These are phyloP conservation scores for Venturia carpophila DNA, from an alignment of 2,329 filamentous ascomycete species.

Conservation along the genomic window DNA sequence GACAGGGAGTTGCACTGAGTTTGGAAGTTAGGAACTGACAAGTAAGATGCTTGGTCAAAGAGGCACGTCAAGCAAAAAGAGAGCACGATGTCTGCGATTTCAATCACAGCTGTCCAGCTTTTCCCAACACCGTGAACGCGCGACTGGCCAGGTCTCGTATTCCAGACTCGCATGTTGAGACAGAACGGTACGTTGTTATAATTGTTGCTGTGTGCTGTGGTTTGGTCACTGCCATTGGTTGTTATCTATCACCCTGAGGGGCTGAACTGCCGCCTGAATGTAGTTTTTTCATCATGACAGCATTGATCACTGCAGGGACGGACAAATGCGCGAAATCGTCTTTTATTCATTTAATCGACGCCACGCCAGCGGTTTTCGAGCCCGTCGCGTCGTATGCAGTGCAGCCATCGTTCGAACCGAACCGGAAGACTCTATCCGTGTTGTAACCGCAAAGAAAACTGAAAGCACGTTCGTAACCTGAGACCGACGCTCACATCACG, in stretches of 20 bases:
- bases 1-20: too few relatives aligned
- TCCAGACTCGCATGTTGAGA: too few relatives aligned
- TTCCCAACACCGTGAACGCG: too few relatives aligned
- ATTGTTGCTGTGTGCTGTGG: too few relatives aligned
- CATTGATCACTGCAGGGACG: not conserved
- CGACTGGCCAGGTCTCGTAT: too few relatives aligned
- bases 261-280: not conserved
- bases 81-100: too few relatives aligned
- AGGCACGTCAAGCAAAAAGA: too few relatives aligned
- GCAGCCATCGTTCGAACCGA: conserved; percentile 4
- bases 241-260: not conserved
- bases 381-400: not conserved
- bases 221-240: not conserved
- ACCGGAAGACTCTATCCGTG: conserved; percentile 6
- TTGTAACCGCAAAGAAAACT: conserved; percentile 8
- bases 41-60: too few relatives aligned
- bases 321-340: not conserved
- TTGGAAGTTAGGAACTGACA: too few relatives aligned
- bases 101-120: too few relatives aligned
- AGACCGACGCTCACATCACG: conserved; percentile 73
- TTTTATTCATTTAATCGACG: conserved; percentile 11
- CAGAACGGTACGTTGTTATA: too few relatives aligned
- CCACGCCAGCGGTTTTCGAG: not conserved
- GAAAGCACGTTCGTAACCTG: not conserved
- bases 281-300: not conserved